Evolutionary conservation across 805 yeast species (phyloP).

Genomic region (Nakazawaea ishiwadae): DNA sequence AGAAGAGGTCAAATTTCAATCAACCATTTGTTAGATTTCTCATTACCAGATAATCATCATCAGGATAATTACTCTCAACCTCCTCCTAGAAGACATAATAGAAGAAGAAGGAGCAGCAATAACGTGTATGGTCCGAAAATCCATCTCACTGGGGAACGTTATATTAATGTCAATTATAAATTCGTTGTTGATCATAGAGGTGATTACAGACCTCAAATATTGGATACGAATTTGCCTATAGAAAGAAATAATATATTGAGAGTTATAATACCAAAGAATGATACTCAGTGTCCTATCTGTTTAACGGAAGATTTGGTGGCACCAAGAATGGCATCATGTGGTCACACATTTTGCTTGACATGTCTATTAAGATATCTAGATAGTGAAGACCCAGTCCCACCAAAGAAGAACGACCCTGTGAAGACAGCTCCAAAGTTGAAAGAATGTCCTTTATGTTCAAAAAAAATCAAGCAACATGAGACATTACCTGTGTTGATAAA

Average conservation of each 20-base stretch:
- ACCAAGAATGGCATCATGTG: slow-evolving; percentile 93
- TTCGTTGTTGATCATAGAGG: slow-evolving; percentile 69
- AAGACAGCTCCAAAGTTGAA: slow-evolving; percentile 44
- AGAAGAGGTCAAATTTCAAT: slow-evolving; percentile 25
- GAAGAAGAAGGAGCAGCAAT: slow-evolving; percentile 23
- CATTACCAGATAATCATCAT: slow-evolving; percentile 33
- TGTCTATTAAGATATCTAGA: slow-evolving; percentile 73
- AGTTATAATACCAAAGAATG: slow-evolving; percentile 68
- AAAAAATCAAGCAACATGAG: slow-evolving; percentile 46
- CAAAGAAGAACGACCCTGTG: slow-evolving; percentile 12
- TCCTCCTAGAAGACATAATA: slow-evolving; percentile 15
- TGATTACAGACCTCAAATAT: slow-evolving; percentile 50
- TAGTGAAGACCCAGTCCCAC: slow-evolving; percentile 29
- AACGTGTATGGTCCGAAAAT: slow-evolving; percentile 30
- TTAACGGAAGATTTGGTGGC: slow-evolving; percentile 79
- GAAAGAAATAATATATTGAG: slow-evolving; percentile 58
- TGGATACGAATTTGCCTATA: slow-evolving; percentile 75
- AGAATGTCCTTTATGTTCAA: slow-evolving; percentile 80
- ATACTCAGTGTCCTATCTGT: slow-evolving; percentile 84
- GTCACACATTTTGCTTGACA: slow-evolving; percentile 84
- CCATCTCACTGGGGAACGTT: slow-evolving; percentile 58
- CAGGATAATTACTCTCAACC: slow-evolving; percentile 16
- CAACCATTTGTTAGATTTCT: slow-evolving; percentile 63
- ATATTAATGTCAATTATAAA: slow-evolving; percentile 79
- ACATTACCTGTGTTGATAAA: slow-evolving; percentile 62